Base-by-base conservation (phyloP, 306 rosid species). In the Biancaea sappan region DNA sequence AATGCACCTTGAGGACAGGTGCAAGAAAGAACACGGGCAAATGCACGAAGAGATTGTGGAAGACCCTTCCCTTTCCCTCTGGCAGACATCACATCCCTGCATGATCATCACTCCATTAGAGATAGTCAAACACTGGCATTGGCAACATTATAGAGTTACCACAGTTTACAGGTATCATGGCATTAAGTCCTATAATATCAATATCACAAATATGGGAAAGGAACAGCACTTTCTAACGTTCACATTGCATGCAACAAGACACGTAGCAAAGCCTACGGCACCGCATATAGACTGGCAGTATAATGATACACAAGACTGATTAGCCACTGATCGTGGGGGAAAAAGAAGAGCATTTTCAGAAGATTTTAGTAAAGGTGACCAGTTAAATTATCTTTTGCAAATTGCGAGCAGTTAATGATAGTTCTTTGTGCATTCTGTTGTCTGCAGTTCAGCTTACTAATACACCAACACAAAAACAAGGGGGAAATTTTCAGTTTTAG, bases 31-130 rank as follows among this genome's bases (percentile, higher is more conserved):
- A 88, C 82, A 58, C 95, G 91, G 65, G 86, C 93, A 86, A 87
- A 77, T 50, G 98, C 96, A 38, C 89, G 89, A 69, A 90, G 87
- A 71, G 98, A 88, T 59, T 84, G 96, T 0, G 95, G 91, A 76
- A 93, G 71, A 63, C 98, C 95, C 81, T 81, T 87, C 83, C 89
- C 96, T 62, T 84, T 92, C 59, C 86, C 86, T 25, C 52, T 66
- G 74, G 79, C 79, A 18, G 81, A 80, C 66, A 59, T 81, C 73
- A 93, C 90, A 80, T 93, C 95, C 85, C 95, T 90, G 41, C 13
- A 75, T 44, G 79, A 84, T 74, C 67, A 71, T 53, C 61, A 63
- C 66, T 46, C 77, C 67, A 68, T 84, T 80, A 80, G 87, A 80
- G 87, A 80, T 54, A 64, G 73, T 66, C 71, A 83, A 26, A 79